Conservation (phyloP, 495 filamentous ascomycete species). For the Platismatia glauca region DNA sequence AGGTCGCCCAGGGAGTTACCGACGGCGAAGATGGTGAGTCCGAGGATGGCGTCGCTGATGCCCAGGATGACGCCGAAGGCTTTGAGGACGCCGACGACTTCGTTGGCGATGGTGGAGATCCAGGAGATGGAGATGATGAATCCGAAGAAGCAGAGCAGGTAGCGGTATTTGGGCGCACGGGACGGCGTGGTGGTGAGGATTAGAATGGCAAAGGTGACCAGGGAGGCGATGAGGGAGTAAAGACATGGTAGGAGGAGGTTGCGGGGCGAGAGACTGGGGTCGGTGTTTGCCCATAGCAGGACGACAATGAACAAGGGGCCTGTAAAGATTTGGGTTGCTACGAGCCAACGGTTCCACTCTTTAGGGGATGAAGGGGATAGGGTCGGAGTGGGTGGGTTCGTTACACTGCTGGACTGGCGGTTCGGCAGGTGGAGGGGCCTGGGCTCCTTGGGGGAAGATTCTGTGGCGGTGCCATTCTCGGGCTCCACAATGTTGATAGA, state of each 20-base stretch:
- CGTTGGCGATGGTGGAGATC: conserved; percentile 93
- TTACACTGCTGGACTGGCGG: conserved; percentile 1
- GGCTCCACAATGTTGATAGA: conserved; percentile 15
- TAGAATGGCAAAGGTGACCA: conserved; percentile 53
- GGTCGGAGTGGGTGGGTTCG: background rate
- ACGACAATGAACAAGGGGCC: conserved; percentile 76
- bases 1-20: conserved; percentile 93
- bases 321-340: conserved; percentile 74
- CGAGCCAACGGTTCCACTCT: conserved; percentile 86
- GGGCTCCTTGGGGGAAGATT: conserved; percentile 19
- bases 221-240: conserved; percentile 60
- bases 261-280: conserved; percentile 38
- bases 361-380: conserved; percentile 29
- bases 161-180: conserved; percentile 57
- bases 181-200: conserved; percentile 50
- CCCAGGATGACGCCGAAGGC: conserved; percentile 84
- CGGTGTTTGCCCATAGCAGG: conserved; percentile 64
- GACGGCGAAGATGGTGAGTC: conserved; percentile 92
- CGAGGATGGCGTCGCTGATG: conserved; percentile 93
- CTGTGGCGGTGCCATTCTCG: conserved; percentile 1
- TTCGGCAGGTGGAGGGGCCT: conserved; percentile 18
- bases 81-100: conserved; percentile 93
- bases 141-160: conserved; percentile 76
- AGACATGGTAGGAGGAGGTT: conserved; percentile 56
- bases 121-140: conserved; percentile 86